Percentiles rank a stretch among this genome's conserved stretches.
phyloP scores from a whole-genome alignment of 805 yeast species.

The Tetrapisispora pingtungensis region DNA sequence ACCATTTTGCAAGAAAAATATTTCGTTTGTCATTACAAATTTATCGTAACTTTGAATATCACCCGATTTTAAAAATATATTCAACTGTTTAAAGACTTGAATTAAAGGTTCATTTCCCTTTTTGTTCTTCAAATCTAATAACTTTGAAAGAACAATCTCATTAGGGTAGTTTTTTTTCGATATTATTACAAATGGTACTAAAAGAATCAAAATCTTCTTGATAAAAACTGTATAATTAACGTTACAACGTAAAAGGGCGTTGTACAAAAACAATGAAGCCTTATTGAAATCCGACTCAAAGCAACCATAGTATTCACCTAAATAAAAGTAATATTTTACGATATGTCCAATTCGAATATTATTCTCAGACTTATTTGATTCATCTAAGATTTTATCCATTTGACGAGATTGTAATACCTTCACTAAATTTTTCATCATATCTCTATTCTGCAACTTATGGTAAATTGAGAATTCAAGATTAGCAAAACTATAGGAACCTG shows the following conservation, averaged over 20 bases:
- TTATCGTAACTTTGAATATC: conserved; percentile 43
- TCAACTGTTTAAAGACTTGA: conserved; percentile 37
- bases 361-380: background rate
- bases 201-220: conserved; percentile 40
- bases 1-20: conserved; percentile 44
- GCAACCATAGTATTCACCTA: conserved; percentile 56
- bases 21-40: conserved; percentile 36
- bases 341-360: background rate
- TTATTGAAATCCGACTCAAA: conserved; percentile 44
- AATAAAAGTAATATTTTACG: conserved; percentile 40
- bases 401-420: conserved; percentile 46
- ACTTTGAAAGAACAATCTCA: conserved; percentile 29
- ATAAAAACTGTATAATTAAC: conserved; percentile 9
- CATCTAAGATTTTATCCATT: conserved; percentile 18
- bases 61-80: conserved; percentile 43
- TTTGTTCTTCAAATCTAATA: background rate
- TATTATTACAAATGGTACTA: conserved; percentile 55
- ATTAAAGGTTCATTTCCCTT: conserved; percentile 30
- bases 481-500: conserved; percentile 60
- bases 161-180: conserved; percentile 41
- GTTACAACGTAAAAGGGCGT: conserved; percentile 33
- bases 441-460: conserved; percentile 53
- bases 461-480: conserved; percentile 62
- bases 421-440: conserved; percentile 65
- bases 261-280: conserved; percentile 42